Evolutionary conservation across 192 early-diverging fungal genomes (phyloP).

Genomic region (Phlyctochytrium planicorne): DNA sequence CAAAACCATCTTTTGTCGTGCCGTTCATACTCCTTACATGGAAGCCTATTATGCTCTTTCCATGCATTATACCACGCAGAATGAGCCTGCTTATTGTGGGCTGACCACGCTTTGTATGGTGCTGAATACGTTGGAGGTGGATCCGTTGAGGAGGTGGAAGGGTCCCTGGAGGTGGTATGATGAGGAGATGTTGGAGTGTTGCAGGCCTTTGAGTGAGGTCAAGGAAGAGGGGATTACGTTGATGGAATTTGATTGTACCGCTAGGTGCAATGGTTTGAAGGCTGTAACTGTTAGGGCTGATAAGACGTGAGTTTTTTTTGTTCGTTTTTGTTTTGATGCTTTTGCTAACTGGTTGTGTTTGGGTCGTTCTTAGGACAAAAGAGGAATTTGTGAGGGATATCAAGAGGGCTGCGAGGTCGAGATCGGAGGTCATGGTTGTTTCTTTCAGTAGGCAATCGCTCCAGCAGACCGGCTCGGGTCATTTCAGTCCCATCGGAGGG

Average conservation of each 20-base stretch:
- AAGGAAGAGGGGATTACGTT: conserved; percentile 40
- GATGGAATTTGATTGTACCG: conserved; percentile 37
- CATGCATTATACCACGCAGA: conserved; percentile 40
- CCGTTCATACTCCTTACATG: conserved; percentile 24
- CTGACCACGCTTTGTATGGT: conserved; percentile 42
- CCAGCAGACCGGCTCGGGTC: conserved; percentile 42
- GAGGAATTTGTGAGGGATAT: conserved; percentile 36
- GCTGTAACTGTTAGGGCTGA: conserved; percentile 26
- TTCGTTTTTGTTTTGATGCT: not conserved
- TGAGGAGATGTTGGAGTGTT: conserved; percentile 40
- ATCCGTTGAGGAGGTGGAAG: conserved; percentile 46
- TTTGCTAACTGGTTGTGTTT: conserved; percentile 11
- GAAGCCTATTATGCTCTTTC: conserved; percentile 40
- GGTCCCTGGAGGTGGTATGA: conserved; percentile 49
- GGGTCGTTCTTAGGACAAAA: conserved; percentile 16
- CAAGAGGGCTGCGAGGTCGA: conserved; percentile 24
- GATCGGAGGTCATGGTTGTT: conserved; percentile 35
- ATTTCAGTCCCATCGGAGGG: conserved; percentile 40
- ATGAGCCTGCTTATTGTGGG: conserved; percentile 48
- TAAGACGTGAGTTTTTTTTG: too few relatives aligned
- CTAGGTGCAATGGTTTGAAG: conserved; percentile 39
- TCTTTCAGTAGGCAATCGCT: conserved; percentile 40
- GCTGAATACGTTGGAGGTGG: conserved; percentile 43
- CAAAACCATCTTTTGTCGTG: conserved; percentile 27
- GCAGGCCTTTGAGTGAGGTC: conserved; percentile 33